phyloP scores from a whole-genome alignment of 78 protist species.

The Dictyostelium purpureum region DNA sequence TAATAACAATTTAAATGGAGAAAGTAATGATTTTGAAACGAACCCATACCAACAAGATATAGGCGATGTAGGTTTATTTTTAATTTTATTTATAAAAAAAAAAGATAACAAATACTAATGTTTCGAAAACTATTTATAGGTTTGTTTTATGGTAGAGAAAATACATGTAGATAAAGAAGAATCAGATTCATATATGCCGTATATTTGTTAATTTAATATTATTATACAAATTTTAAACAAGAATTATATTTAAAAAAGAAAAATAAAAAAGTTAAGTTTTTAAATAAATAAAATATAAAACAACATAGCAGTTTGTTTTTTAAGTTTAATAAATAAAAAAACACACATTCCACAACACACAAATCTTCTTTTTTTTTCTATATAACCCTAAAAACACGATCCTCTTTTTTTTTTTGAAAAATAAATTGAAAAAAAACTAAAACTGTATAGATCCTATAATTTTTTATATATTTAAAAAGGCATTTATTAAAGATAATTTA shows the following conservation, averaged over 20 bases:
- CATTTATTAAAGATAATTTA: conserved; percentile 43
- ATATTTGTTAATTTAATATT: conserved; percentile 23
- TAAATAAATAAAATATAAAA: not conserved
- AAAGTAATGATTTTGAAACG: not conserved
- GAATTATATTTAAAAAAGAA: not conserved
- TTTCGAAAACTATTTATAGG: not conserved
- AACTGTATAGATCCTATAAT: not conserved
- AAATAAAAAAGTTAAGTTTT: not conserved
- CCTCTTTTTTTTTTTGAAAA: not conserved
- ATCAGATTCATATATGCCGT: not conserved
- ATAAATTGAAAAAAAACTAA: not conserved
- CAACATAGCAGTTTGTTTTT: not conserved
- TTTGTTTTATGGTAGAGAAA: conserved; percentile 5
- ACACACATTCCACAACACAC: not conserved
- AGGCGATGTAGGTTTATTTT: not conserved
- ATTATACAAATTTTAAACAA: too few relatives aligned
- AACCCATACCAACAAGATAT: not conserved
- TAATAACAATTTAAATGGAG: not conserved
- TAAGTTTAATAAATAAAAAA: not conserved
- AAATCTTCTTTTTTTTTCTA: not conserved
- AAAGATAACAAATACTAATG: not conserved
- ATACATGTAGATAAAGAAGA: conserved; percentile 11
- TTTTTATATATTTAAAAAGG: not conserved
- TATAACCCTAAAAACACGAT: not conserved
- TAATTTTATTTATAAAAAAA: not conserved